Evolutionary conservation across 169 alveolate genomes (phyloP), one percentile per base, ranked within the genome.

Genomic region (Plasmodium blacklocki): DNA sequence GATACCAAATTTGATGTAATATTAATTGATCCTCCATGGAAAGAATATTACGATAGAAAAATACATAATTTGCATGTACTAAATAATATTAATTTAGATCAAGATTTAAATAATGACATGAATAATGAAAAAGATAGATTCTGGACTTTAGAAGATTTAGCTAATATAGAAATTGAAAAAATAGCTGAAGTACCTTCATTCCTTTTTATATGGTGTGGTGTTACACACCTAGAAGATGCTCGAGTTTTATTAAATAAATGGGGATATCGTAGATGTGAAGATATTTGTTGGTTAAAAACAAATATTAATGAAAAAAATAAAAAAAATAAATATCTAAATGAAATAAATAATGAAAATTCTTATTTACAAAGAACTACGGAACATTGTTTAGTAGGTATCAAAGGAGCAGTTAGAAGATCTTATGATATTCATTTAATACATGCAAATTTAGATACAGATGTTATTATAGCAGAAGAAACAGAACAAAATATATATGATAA

Each of bases 401-500:
- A 95, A 73, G 99, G 99, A 3, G 97, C 98, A 12, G 97, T 97
- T 8, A 80, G 94, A 23, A 93, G 98, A 56, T 95, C 94, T 9
- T 93, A 89, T 47, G 99, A 97, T 91, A 88, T 95, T 29, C 98
- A 97, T 85, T 95, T 97, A 52, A 96, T 97, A 60, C 99, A 97
- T 93, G 97, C 99, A 0, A 97, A 97, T 90, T 92, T 97, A n/a
- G 99, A 97, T 90, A 97, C 99, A 3, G 99, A 97, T 92, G 98
- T 97, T 29, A 95, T 97, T n/a, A 96, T 97, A 0, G 94, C 95
- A 26, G 98, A 97, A 73, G 98, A 96, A 73, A 96, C 97, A 1
- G 97, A 95, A 18, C 68, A 92, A 56, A 62, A 87, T 74, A 87
- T 87, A 6, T 74, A 87, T 47, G 67, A 87, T 50, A 74, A 87